These are phyloP conservation scores for Aspergillus texensis DNA, from an alignment of 2,329 filamentous ascomycete genomes.

Conservation along the genomic window DNA sequence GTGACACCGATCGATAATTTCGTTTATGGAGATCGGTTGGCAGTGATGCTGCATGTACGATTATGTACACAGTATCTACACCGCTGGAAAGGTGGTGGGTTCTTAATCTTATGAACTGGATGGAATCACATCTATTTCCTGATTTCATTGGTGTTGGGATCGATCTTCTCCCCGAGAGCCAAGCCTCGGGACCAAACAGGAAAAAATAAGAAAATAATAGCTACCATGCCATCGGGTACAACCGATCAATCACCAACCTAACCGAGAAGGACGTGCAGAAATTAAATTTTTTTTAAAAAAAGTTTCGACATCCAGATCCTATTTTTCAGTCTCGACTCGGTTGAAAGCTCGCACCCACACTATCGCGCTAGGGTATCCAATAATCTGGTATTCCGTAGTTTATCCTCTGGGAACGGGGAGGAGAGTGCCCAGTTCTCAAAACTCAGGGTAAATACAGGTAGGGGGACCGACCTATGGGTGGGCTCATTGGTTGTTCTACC, in stretches of 20 bases:
- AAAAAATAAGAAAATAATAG: background rate
- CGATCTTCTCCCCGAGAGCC: background rate
- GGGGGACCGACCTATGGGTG: background rate
- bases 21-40: background rate
- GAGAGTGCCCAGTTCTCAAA: background rate
- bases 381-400: background rate
- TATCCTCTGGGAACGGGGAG: background rate
- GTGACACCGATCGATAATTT: background rate
- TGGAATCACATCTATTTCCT: too few species aligned
- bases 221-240: constrained; percentile 16
- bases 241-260: constrained; percentile 10
- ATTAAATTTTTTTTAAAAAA: background rate
- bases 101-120: too few species aligned
- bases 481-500: background rate
- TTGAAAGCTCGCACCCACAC: background rate
- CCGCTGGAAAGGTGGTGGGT: background rate
- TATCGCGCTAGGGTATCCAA: background rate
- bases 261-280: constrained; percentile 5
- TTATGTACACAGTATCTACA: background rate
- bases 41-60: background rate
- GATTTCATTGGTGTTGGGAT: background rate
- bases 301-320: background rate
- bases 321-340: background rate
- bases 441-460: background rate
- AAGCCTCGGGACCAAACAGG: background rate